A percentile compares a stretch with the other conserved stretches of the same genome.
phyloP scores from a whole-genome alignment of 345 rosid genomes.

The Gossypium herbaceum region DNA sequence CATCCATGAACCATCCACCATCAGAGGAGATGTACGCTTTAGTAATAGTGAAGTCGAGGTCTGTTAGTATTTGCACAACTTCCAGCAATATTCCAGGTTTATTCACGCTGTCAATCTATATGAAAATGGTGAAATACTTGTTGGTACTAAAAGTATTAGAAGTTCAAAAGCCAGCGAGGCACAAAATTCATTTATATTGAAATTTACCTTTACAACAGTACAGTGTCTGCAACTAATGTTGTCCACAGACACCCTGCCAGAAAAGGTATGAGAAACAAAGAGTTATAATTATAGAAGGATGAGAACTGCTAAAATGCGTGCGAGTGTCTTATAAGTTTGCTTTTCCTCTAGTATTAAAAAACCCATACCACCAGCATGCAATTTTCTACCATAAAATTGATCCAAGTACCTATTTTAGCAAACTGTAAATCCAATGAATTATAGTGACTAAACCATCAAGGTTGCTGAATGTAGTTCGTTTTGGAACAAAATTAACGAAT shows the following conservation, averaged over 20 bases:
- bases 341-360: neutral
- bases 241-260: slow-evolving; percentile 80
- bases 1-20: slow-evolving; percentile 99
- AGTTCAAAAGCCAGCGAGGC: neutral
- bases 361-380: neutral
- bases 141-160: neutral
- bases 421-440: slow-evolving; percentile 7
- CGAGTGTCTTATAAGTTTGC: neutral
- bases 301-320: neutral
- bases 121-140: neutral
- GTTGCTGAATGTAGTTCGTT: neutral
- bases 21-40: slow-evolving; percentile 96
- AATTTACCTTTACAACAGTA: slow-evolving; percentile 73
- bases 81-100: slow-evolving; percentile 91
- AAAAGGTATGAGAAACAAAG: neutral
- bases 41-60: slow-evolving; percentile 80
- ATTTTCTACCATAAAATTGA: neutral
- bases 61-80: slow-evolving; percentile 87
- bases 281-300: neutral
- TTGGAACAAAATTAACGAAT: neutral
- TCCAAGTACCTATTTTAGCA: neutral
- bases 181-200: neutral
- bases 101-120: slow-evolving; percentile 89
- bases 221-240: slow-evolving; percentile 63
- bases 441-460: slow-evolving; percentile 2